These are phyloP conservation scores for Hylodesmum podocarpum DNA, from an alignment of 306 rosid genomes.

Conservation along the genomic window DNA sequence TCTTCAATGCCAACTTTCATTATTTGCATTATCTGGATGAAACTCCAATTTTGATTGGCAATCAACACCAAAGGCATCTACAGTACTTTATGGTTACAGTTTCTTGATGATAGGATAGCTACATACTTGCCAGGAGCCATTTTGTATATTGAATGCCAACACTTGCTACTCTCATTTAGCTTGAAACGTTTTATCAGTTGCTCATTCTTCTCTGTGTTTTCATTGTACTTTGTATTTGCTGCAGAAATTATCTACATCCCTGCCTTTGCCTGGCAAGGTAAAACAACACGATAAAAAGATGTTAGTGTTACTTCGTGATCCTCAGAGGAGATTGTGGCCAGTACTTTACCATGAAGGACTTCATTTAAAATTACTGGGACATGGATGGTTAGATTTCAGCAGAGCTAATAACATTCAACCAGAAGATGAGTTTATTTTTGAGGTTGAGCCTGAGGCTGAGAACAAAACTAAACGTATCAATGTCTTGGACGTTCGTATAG, in stretches of 20 bases:
- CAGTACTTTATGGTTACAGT: not conserved
- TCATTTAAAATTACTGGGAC: slow-evolving; percentile 18
- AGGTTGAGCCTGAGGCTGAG: slow-evolving; percentile 14
- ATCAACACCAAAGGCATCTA: not conserved
- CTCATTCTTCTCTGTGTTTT: not conserved
- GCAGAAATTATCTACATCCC: slow-evolving; percentile 49
- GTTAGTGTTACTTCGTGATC: slow-evolving; percentile 50
- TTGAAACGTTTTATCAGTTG: not conserved
- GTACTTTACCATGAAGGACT: slow-evolving; percentile 43
- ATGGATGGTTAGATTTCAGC: slow-evolving; percentile 56
- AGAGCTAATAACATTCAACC: slow-evolving; percentile 44
- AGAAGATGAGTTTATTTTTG: slow-evolving; percentile 49
- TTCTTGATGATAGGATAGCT: not conserved
- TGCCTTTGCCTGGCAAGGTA: slow-evolving; percentile 15
- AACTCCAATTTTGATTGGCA: not conserved
- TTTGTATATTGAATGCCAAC: slow-evolving; percentile 9
- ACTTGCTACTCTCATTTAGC: not conserved
- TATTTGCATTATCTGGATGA: not conserved
- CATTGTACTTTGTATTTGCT: not conserved
- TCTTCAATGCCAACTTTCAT: not conserved
- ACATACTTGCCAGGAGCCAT: not conserved
- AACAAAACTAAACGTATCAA: slow-evolving; percentile 14
- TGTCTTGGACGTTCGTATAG: slow-evolving; percentile 26
- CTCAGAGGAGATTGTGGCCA: slow-evolving; percentile 49
- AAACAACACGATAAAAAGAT: not conserved